phyloP scores from a whole-genome alignment of 768 basidiomycete species.

The Lyophyllum atratum region DNA sequence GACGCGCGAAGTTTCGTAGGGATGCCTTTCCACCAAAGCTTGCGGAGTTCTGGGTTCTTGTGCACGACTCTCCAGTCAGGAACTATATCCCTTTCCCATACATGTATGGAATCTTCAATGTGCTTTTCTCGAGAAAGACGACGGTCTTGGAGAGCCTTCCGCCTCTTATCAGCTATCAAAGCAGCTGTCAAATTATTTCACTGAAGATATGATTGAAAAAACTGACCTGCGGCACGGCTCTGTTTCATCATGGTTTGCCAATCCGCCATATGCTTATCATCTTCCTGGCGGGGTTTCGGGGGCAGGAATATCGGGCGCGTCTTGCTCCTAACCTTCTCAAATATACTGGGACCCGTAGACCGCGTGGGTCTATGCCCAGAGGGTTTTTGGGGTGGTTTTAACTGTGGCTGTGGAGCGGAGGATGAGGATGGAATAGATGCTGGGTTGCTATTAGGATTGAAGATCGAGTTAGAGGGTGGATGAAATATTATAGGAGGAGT shows the following conservation, averaged over 20 bases:
- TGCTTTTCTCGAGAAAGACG: conserved; percentile 63
- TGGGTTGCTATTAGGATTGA: conserved; percentile 20
- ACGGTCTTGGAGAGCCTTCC: conserved; percentile 62
- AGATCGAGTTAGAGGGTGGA: conserved; percentile 13
- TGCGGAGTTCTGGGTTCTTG: conserved; percentile 63
- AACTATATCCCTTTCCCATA: conserved; percentile 79
- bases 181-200: neutral
- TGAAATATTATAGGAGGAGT: conserved; percentile 6
- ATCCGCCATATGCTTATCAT: conserved; percentile 79
- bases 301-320: conserved; percentile 87
- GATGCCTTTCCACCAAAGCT: conserved; percentile 88
- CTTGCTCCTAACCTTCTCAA: conserved; percentile 81
- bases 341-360: conserved; percentile 64
- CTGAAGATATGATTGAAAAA: neutral
- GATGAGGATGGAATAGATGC: conserved; percentile 29
- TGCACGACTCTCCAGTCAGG: conserved; percentile 83
- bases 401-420: conserved; percentile 20
- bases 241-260: conserved; percentile 90
- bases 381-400: conserved; percentile 26
- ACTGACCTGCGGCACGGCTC: conserved; percentile 71
- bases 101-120: conserved; percentile 67
- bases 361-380: conserved; percentile 45
- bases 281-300: conserved; percentile 77
- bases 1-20: conserved; percentile 77
- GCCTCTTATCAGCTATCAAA: conserved; percentile 66